Evolutionary conservation across 1,139 yeast species (phyloP).

Genomic region (Candida frijolesensis): DNA sequence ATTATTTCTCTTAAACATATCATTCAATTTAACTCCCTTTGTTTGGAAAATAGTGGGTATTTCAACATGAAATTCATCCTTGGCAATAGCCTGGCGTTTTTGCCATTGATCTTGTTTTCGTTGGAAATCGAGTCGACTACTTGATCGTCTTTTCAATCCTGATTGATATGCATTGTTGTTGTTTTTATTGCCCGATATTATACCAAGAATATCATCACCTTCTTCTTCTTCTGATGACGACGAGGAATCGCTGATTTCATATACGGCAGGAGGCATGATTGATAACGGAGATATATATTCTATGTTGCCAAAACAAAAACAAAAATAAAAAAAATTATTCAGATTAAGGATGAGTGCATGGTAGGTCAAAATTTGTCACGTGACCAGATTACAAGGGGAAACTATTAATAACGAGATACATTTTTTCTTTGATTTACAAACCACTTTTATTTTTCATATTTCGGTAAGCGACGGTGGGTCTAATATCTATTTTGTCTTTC

Average conservation of each 20-base stretch:
- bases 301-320: too few relatives aligned
- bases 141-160: background rate
- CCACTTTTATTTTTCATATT: too few relatives aligned
- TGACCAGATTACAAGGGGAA: too few relatives aligned
- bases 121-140: background rate
- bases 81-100: background rate
- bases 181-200: background rate
- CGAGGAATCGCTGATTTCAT: background rate
- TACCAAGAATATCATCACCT: background rate
- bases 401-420: too few relatives aligned
- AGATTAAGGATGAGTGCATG: too few relatives aligned
- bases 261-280: background rate
- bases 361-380: too few relatives aligned
- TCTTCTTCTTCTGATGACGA: background rate
- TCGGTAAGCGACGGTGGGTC: too few relatives aligned
- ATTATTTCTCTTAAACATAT: conserved; percentile 17
- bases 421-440: too few relatives aligned
- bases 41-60: conserved; percentile 30
- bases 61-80: conserved; percentile 22
- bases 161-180: background rate
- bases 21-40: conserved; percentile 27
- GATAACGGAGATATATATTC: too few relatives aligned
- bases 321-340: too few relatives aligned
- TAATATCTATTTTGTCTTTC: too few relatives aligned
- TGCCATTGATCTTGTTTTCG: background rate